Base-by-base conservation (phyloP, 1,284 basidiomycete genomes). In the Rhizoctonia solani region DNA sequence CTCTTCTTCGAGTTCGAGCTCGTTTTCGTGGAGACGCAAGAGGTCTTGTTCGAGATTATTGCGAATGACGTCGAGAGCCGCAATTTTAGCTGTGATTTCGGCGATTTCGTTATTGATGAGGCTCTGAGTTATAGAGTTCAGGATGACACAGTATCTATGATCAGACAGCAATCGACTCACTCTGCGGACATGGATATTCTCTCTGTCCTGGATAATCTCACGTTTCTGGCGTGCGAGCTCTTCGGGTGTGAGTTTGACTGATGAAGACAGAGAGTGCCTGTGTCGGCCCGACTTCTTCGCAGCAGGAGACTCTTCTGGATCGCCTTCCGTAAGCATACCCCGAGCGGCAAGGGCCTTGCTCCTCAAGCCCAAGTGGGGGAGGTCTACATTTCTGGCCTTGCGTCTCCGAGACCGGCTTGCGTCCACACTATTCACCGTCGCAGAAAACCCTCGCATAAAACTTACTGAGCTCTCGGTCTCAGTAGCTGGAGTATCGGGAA, bases 1-100 rank as follows among this genome's bases (percentile, higher is more conserved):
- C 79, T 98, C 96, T 72, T 98, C 96, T 74, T 97, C 92, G 32
- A 99, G 80, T 75, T 98, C 96, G 32, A 99, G 81, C 73, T 98
- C 95, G 72, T 98, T 95, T 75, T 99, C 97, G 69, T 95, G 92
- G 61, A 98, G 77, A 73, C 86, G 90, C 41, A 99, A 78, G 25
- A 99, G 81, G 74, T 93, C 89, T 53, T 88, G 83, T 75, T 95
- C 90, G 21, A 99, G 81, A 70, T 89, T 89, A 5, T 85, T 81
- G 69, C 93, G 84, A 70, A 98, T 92, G 27, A 81, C 83, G 73
- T 95, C 92, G 50, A 99, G 80, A 21, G 88, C 86, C 68, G 89
- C 87, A 59, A 98, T 97, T 81, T 96, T 97, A 72, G 84, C 80
- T 13, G 91, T 88, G 14, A 98, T 90, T 75, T 96, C 93, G 47